Evolutionary conservation across 2,329 filamentous ascomycete species (phyloP).

Genomic region (Ceratocystiopsis brevicomis): DNA sequence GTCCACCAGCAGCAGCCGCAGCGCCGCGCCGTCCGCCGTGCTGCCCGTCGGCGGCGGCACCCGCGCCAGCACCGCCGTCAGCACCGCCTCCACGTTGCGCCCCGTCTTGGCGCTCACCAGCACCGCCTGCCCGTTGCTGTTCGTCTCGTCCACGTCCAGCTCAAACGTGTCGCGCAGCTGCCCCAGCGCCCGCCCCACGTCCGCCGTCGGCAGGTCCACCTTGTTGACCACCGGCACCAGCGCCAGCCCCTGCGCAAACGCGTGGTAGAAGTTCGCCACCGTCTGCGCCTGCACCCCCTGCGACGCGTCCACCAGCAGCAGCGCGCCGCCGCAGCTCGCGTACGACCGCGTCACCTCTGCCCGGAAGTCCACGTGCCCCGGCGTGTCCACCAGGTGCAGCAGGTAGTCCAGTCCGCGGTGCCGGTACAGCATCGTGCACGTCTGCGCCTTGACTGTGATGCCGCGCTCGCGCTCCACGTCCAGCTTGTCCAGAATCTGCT

Average conservation of each 20-base stretch:
- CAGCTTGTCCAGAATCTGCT: constrained; percentile 91
- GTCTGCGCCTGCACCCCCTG: constrained; percentile 96
- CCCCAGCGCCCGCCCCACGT: constrained; percentile 65
- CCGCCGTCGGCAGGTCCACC: constrained; percentile 78
- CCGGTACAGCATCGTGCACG: constrained; percentile 92
- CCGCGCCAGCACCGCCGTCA: constrained; percentile 70
- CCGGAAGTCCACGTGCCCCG: constrained; percentile 92
- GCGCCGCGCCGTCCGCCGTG: constrained; percentile 35
- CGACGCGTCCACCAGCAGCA: constrained; percentile 86
- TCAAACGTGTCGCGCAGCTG: constrained; percentile 82
- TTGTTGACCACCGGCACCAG: constrained; percentile 93
- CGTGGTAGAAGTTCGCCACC: constrained; percentile 94
- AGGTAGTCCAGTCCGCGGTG: constrained; percentile 75
- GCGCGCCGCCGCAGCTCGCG: constrained; percentile 80
- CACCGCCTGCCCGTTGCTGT: constrained; percentile 27
- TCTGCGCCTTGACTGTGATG: constrained; percentile 97
- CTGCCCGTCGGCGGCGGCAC: constrained; percentile 70
- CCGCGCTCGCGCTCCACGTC: constrained; percentile 92
- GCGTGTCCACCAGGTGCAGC: constrained; percentile 87
- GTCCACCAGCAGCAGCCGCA: constrained; percentile 79
- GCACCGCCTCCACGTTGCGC: constrained; percentile 61
- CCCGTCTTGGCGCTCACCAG: constrained; percentile 86
- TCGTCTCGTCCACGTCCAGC: constrained; percentile 51
- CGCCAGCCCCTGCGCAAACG: constrained; percentile 74
- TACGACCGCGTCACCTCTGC: constrained; percentile 93